phyloP scores from a whole-genome alignment of 2,329 filamentous ascomycete species.

The Xylaria sp. region DNA sequence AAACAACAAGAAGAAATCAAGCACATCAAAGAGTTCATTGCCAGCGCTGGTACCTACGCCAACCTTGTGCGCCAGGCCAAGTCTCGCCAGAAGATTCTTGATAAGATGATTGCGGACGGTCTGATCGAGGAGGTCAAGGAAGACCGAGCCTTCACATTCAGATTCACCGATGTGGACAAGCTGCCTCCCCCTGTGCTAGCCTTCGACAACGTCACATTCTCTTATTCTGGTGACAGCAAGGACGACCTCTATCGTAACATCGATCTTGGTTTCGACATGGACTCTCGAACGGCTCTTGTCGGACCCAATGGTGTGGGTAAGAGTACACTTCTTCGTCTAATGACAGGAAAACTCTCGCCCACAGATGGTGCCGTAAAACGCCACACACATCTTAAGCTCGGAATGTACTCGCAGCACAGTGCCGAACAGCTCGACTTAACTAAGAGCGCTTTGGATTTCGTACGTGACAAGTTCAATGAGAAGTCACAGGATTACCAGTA shows the following conservation, averaged over 20 bases:
- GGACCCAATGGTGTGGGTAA: slow-evolving; percentile 99
- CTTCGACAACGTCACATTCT: slow-evolving; percentile 97
- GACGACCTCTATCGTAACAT: slow-evolving; percentile 97
- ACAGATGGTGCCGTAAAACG: slow-evolving; percentile 83
- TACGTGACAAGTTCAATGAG: slow-evolving; percentile 89
- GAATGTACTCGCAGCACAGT: slow-evolving; percentile 98
- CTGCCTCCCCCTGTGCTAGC: slow-evolving; percentile 96
- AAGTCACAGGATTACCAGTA: slow-evolving; percentile 98
- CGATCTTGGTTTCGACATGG: slow-evolving; percentile 99
- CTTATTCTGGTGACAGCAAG: slow-evolving; percentile 87
- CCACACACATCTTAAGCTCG: slow-evolving; percentile 98
- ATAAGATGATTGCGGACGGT: slow-evolving; percentile 99
- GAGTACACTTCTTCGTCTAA: slow-evolving; percentile 93
- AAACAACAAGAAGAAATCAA: slow-evolving; percentile 99
- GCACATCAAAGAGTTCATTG: slow-evolving; percentile 99
- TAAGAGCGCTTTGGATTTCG: slow-evolving; percentile 97
- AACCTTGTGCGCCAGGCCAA: slow-evolving; percentile 99
- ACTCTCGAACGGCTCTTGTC: slow-evolving; percentile 95
- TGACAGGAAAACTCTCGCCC: slow-evolving; percentile 93
- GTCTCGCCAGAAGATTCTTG: slow-evolving; percentile 98
- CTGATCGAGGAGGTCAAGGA: slow-evolving; percentile 90
- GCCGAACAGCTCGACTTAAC: slow-evolving; percentile 98
- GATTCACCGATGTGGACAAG: slow-evolving; percentile 98
- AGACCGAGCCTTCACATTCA: slow-evolving; percentile 95
- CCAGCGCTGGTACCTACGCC: slow-evolving; percentile 98